Conservation (phyloP, 305 asterid genomes). For the Andrographis paniculata region DNA sequence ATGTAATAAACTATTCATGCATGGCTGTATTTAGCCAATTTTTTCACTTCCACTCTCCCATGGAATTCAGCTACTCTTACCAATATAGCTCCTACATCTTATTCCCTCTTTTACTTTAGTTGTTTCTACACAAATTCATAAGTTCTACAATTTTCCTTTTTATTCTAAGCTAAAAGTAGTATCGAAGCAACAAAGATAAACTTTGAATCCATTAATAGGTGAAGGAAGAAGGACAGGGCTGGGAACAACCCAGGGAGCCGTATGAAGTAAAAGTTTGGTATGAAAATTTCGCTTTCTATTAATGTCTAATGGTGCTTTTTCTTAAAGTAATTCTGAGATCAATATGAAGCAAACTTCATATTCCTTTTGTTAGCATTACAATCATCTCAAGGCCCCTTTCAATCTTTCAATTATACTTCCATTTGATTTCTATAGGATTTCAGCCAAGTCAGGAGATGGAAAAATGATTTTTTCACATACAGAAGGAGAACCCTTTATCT, state of each 20-base stretch:
- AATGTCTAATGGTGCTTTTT: too few relatives aligned
- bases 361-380: slow-evolving; percentile 4
- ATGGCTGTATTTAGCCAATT: background rate
- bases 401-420: background rate
- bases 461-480: slow-evolving; percentile 45
- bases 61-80: background rate
- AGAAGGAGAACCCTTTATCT: slow-evolving; percentile 63
- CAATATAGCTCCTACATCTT: too few relatives aligned
- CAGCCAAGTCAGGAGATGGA: slow-evolving; percentile 78
- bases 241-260: slow-evolving; percentile 97
- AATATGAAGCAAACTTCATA: slow-evolving; percentile 5
- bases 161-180: too few relatives aligned
- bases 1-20: slow-evolving; percentile 11
- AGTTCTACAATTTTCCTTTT: background rate
- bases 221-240: slow-evolving; percentile 71
- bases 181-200: too few relatives aligned
- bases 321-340: background rate
- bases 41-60: background rate
- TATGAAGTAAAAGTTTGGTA: slow-evolving; percentile 92
- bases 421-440: slow-evolving; percentile 46
- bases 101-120: too few relatives aligned
- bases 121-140: too few relatives aligned
- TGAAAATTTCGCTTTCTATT: slow-evolving; percentile 16
- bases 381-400: background rate
- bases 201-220: slow-evolving; percentile 39